Conservation (phyloP, 106 monocot genomes). For the Acorus gramineus region DNA sequence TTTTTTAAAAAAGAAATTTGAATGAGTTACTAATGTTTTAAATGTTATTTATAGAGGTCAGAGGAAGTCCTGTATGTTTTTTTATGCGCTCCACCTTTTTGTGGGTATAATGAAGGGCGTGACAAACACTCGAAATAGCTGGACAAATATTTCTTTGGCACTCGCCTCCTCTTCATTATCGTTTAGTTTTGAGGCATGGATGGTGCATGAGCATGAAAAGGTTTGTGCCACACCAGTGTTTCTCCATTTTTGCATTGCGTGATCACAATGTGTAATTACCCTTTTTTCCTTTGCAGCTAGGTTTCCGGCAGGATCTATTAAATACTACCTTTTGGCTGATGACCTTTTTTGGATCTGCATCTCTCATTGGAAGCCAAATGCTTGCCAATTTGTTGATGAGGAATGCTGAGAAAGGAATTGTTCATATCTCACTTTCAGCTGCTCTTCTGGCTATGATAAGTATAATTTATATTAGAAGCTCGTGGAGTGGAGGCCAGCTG, state of each 20-base stretch:
- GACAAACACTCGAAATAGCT: constrained; percentile 38
- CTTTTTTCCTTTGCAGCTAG: constrained; percentile 66
- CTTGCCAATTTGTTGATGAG: constrained; percentile 61
- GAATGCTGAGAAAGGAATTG: constrained; percentile 42
- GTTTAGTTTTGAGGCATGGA: constrained; percentile 90
- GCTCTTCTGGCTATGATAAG: constrained; percentile 52
- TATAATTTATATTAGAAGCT: constrained; percentile 61
- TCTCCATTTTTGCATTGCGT: not conserved
- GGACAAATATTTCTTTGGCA: constrained; percentile 39
- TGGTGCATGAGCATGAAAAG: constrained; percentile 86
- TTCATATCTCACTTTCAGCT: constrained; percentile 35
- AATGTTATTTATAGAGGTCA: constrained; percentile 45
- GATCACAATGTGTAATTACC: not conserved
- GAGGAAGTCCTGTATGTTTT: constrained; percentile 57
- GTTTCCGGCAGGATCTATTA: constrained; percentile 57
- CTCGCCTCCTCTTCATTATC: constrained; percentile 66
- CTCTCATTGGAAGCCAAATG: constrained; percentile 76
- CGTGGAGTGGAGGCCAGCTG: constrained; percentile 33
- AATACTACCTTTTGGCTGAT: constrained; percentile 86
- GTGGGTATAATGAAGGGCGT: constrained; percentile 48
- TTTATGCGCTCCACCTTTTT: constrained; percentile 65
- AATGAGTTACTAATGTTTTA: not conserved
- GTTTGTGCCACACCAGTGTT: constrained; percentile 25
- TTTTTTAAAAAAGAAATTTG: not conserved
- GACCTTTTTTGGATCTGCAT: constrained; percentile 71